Percentiles rank a stretch among this genome's conserved stretches.
These are phyloP conservation scores for Lojkania enalia DNA, from an alignment of 2,329 filamentous ascomycete genomes.

Conservation along the genomic window DNA sequence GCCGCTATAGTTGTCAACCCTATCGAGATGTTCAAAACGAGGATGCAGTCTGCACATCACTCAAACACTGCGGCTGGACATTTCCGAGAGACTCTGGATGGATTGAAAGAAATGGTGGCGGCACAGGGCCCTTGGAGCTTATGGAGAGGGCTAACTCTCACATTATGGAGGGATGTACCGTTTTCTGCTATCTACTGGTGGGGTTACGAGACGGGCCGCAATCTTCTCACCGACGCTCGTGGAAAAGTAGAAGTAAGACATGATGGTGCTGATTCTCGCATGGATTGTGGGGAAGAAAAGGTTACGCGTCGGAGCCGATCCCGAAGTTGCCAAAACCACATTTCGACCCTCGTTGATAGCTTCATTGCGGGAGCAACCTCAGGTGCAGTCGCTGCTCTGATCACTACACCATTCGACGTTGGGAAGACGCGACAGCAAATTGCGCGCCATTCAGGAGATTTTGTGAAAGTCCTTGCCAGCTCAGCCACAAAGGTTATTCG, in stretches of 20 bases:
- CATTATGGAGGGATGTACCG: slow-evolving; percentile 94
- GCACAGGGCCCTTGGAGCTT: slow-evolving; percentile 76
- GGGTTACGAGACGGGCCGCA: slow-evolving; percentile 87
- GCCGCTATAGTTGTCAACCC: slow-evolving; percentile 85
- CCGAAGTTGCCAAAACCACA: slow-evolving; percentile 70
- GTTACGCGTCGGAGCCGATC: slow-evolving; percentile 49
- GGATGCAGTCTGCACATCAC: slow-evolving; percentile 75
- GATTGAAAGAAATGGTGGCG: slow-evolving; percentile 77
- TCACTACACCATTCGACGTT: slow-evolving; percentile 95
- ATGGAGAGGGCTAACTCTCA: slow-evolving; percentile 88
- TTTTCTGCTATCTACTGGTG: slow-evolving; percentile 98
- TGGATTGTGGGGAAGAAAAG: slow-evolving; percentile 38
- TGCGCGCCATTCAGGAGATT: slow-evolving; percentile 60
- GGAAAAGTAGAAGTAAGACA: slow-evolving; percentile 49
- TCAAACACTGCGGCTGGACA: slow-evolving; percentile 60
- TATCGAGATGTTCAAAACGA: slow-evolving; percentile 90
- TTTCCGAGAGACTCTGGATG: slow-evolving; percentile 76
- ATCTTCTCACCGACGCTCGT: slow-evolving; percentile 69
- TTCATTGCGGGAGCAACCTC: slow-evolving; percentile 84
- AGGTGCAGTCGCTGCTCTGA: slow-evolving; percentile 80
- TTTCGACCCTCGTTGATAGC: slow-evolving; percentile 80
- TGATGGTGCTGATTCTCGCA: slow-evolving; percentile 36
- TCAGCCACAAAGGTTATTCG: slow-evolving; percentile 48
- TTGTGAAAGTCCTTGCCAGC: slow-evolving; percentile 42
- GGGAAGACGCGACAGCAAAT: slow-evolving; percentile 96